These are phyloP conservation scores for Kitagawia praeruptora DNA, from an alignment of 129 eudicot genomes.

Conservation along the genomic window DNA sequence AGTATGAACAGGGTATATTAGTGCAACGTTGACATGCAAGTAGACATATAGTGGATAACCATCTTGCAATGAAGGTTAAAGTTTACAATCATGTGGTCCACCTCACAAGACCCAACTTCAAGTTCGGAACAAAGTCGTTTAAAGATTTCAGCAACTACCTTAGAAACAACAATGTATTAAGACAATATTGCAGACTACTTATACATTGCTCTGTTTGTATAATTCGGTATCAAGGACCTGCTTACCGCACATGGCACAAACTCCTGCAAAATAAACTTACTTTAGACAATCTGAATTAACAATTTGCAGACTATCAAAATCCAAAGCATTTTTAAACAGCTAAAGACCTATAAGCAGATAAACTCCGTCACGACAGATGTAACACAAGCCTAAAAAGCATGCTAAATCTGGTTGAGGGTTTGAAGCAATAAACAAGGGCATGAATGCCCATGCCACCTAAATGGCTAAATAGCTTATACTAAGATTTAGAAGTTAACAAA, in stretches of 20 bases:
- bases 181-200: constrained; percentile 4
- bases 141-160: background rate
- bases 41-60: background rate
- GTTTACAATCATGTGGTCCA: background rate
- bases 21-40: background rate
- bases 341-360: background rate
- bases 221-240: constrained; percentile 86
- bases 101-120: background rate
- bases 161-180: background rate
- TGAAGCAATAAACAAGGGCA: background rate
- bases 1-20: background rate
- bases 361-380: background rate
- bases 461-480: background rate
- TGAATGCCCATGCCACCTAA: background rate
- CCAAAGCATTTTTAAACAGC: background rate
- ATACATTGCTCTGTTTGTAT: constrained; percentile 95
- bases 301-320: background rate
- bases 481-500: background rate
- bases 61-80: background rate
- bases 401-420: too few species aligned
- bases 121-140: background rate
- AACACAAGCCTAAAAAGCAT: background rate
- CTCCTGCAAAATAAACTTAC: constrained; percentile 50
- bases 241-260: constrained; percentile 98
- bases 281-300: background rate